Conservation (phyloP, 495 filamentous ascomycete species). For the Haplographium delicatum region DNA sequence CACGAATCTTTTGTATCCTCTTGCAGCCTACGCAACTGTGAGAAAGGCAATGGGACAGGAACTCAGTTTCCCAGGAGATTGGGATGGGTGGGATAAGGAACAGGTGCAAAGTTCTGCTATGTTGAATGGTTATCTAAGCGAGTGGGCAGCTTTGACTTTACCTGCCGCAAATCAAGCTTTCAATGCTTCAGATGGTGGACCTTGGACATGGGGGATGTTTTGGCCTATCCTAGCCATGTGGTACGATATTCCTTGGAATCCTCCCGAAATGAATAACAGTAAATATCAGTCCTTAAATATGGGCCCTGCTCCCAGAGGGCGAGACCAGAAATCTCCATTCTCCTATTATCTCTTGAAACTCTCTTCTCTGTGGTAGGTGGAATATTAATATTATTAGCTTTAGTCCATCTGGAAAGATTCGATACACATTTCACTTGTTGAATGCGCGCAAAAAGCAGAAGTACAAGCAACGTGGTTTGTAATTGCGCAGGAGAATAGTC, state of each 20-base stretch:
- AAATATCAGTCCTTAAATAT: conserved; percentile 13
- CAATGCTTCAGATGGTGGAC: conserved; percentile 38
- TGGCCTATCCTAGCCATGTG: conserved; percentile 41
- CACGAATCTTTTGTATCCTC: conserved; percentile 43
- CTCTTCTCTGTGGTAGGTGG: conserved; percentile 25
- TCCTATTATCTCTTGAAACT: background rate
- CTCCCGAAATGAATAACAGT: conserved; percentile 23
- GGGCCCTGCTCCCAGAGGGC: background rate
- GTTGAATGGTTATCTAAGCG: conserved; percentile 43
- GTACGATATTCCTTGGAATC: conserved; percentile 26
- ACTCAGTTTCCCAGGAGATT: conserved; percentile 38
- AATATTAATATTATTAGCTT: conserved; percentile 25
- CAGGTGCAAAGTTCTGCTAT: conserved; percentile 34
- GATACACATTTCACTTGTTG: conserved; percentile 33
- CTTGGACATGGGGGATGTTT: conserved; percentile 39
- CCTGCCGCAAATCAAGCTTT: conserved; percentile 37
- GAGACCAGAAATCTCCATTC: background rate
- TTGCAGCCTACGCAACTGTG: conserved; percentile 44
- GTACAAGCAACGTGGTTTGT: conserved; percentile 39
- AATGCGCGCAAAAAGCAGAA: conserved; percentile 40
- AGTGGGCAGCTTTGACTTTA: conserved; percentile 42
- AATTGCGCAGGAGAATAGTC: conserved; percentile 12
- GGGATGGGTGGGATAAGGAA: conserved; percentile 35
- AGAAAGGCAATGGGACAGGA: conserved; percentile 31
- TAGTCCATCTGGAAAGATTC: conserved; percentile 31